These are phyloP conservation scores for Metschnikowia continentalis DNA, from an alignment of 805 yeast species.

Conservation along the genomic window DNA sequence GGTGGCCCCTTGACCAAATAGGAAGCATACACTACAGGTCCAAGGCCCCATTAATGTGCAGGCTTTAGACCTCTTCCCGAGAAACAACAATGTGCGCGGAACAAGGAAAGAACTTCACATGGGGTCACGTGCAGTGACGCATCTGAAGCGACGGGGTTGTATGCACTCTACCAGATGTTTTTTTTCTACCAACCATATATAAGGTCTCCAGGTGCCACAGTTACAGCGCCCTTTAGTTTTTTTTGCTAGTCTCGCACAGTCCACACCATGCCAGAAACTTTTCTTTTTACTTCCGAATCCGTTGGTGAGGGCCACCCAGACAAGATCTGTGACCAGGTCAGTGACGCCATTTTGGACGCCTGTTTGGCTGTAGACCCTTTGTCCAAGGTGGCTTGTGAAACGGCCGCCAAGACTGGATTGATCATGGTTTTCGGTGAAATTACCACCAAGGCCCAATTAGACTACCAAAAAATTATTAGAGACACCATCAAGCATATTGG, in stretches of 20 bases:
- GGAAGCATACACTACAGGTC: background rate
- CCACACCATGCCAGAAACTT: constrained; percentile 31
- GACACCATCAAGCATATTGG: constrained; percentile 98
- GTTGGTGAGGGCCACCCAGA: constrained; percentile 96
- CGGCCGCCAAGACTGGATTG: constrained; percentile 99
- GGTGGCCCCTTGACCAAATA: background rate
- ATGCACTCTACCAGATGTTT: constrained; percentile 1
- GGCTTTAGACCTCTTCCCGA: background rate
- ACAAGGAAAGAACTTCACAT: background rate
- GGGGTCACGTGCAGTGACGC: constrained; percentile 15
- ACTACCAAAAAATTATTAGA: constrained; percentile 96
- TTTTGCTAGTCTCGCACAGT: background rate
- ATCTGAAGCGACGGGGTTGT: background rate
- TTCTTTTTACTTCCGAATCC: constrained; percentile 78
- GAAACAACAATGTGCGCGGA: background rate
- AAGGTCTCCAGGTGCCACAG: constrained; percentile 8
- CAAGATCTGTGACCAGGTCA: constrained; percentile 97
- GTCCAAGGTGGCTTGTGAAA: constrained; percentile 98
- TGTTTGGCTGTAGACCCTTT: constrained; percentile 93
- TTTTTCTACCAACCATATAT: constrained; percentile 7
- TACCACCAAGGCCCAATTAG: constrained; percentile 92
- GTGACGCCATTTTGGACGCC: constrained; percentile 97
- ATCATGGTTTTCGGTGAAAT: constrained; percentile 99
- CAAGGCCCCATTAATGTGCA: background rate
- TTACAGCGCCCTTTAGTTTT: background rate